phyloP scores from a whole-genome alignment of 805 yeast genomes.

The Barnettozyma populi region DNA sequence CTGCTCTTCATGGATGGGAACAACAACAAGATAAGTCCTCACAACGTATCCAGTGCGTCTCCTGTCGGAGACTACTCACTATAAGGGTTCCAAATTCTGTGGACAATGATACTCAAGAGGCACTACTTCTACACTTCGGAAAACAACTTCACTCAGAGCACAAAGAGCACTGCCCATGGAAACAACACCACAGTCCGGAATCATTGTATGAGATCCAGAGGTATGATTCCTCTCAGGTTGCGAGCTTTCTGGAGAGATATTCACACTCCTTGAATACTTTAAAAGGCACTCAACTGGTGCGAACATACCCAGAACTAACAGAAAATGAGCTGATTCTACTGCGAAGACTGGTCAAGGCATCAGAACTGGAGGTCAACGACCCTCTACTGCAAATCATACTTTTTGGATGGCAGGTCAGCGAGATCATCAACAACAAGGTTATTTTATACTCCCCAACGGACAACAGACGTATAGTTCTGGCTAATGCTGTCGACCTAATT shows the following conservation, averaged over 20 bases:
- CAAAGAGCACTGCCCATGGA: slow-evolving; percentile 6
- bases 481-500: background rate
- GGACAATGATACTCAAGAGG: background rate
- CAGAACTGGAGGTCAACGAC: background rate
- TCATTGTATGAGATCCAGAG: background rate
- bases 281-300: background rate
- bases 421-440: background rate
- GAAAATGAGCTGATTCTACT: background rate
- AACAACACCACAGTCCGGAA: background rate
- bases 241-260: slow-evolving; percentile 1
- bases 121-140: background rate
- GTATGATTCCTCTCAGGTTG: background rate
- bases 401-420: slow-evolving; percentile 2
- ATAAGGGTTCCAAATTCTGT: background rate
- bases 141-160: background rate
- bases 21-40: background rate
- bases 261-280: background rate
- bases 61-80: background rate
- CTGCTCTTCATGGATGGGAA: slow-evolving; percentile 1
- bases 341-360: background rate
- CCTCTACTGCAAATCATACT: background rate
- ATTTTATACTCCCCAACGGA: slow-evolving; percentile 4
- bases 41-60: background rate
- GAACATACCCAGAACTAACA: background rate
- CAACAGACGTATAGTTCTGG: slow-evolving; percentile 1